Evolutionary conservation across 208 protist genomes (phyloP), one percentile per base, ranked within the genome.

Genomic region (Trypanosoma avium): DNA sequence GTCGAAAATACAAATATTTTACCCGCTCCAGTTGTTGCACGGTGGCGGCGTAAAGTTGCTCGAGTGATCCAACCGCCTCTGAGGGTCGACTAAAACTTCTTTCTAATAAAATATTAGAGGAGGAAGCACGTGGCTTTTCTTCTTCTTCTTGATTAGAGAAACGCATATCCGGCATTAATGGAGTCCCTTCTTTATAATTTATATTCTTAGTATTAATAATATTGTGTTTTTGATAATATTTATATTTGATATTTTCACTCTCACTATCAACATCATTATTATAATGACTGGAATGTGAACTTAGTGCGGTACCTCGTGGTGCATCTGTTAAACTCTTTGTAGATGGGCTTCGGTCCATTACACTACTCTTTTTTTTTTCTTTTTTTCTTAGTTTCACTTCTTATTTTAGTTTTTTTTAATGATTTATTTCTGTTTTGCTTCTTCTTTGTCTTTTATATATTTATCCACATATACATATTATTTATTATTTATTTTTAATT

Each of bases 1-100:
- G 68, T 15, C 60, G 49, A 33, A 10, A 13, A 45, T 79, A 73
- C 70, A 81, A 65, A 22, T 71, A 54, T 36, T 73, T 58, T 19
- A 56, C 17, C n/a, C 54, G 35, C 29, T 79, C 70, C 1, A 85
- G 48, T 46, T 70, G 65, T 32, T 61, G 79, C 19, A 82, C 61
- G 24, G 79, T 61, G 3, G 60, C 61, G 22, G 43, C 52, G 35
- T 79, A 82, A 53, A 77, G 79, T 46, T 73, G 67, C 65, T 86
- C 75, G 1, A 86, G 72, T 12, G 66, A 67, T 45, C 54, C 68
- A 30, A 79, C 79, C 53, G 75, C 70, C 42, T 80, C 61, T 15
- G 68, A 77, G 27, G 77, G 53, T 58, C 61, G 67, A 21, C 67
- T 58, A 52, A 67, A 61, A 40, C 65, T 19, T 5, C 47, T 47